Base-by-base conservation (phyloP, 2,329 filamentous ascomycete species). In the Trichothecium roseum region DNA sequence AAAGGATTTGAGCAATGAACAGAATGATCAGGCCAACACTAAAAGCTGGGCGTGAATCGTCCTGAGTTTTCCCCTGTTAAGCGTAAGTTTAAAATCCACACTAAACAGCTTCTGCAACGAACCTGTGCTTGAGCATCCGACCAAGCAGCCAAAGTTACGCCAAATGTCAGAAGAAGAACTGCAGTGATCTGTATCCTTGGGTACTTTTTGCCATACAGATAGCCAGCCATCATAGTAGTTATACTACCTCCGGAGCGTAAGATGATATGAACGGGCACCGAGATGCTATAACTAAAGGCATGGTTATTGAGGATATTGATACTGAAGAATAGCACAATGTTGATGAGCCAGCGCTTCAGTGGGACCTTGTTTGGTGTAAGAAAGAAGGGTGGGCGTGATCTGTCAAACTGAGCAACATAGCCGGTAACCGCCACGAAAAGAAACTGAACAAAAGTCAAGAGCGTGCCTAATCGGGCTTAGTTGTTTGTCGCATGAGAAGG, bases 271-370 rank as follows among this genome's bases (percentile, higher is more conserved):
- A 98, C 78, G 2, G 91, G 91, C 0, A 98, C 86, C 6, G 87
- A 94, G 38, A 98, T 96, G 48, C 87, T 80, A 62, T 95, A 98
- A 42, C 86, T 88, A 57, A 98, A 98, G 6, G 89, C 91, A 67
- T 89, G 89, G 51, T 98, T 98, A 62, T 98, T 98, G 52, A 98
- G 64, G 39, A 96, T 77, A 50, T 96, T 98, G 60, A 98, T 91
- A 42, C 74, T 74, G 56, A 94, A 91, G 61, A 96, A 96, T 47
- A 95, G 74, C 4, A 82, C 65, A 29, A 94, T 94, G 53, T 94
- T 95, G 50, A 89, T 68, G 34, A 84, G 54, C 88, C 91, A 96
- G 53, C 85, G 82, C 32, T 71, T 70, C 37, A 96, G 66, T 0
- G 91, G 91, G 4, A 96, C 85, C 35, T 76, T 78, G 45, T 88